Percentiles rank a stretch among this genome's conserved stretches.
phyloP scores from a whole-genome alignment of 2,329 filamentous ascomycete genomes.

The Xylaria sp. region DNA sequence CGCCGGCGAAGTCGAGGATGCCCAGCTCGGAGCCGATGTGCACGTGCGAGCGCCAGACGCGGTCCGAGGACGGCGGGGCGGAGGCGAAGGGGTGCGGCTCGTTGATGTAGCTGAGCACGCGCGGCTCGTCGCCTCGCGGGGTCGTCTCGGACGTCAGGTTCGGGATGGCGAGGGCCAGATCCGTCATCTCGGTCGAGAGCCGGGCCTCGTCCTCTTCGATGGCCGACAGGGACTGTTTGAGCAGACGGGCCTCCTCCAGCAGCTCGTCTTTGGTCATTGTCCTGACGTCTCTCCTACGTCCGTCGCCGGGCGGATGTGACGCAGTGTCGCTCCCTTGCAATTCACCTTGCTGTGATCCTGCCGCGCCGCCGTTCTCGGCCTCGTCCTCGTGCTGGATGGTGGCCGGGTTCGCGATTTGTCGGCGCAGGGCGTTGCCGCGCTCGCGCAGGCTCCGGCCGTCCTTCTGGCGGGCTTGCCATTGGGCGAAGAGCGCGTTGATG shows the following conservation, averaged over 20 bases:
- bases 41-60: conserved; percentile 78
- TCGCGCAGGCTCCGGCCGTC: conserved; percentile 71
- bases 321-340: conserved; percentile 28
- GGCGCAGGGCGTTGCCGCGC: conserved; percentile 72
- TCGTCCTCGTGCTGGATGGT: conserved; percentile 57
- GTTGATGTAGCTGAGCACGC: conserved; percentile 82
- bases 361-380: conserved; percentile 45
- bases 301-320: conserved; percentile 34
- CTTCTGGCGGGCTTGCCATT: conserved; percentile 69
- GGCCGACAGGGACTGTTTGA: conserved; percentile 70
- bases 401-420: conserved; percentile 64
- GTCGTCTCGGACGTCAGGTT: conserved; percentile 85
- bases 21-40: conserved; percentile 87
- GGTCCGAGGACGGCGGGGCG: conserved; percentile 49
- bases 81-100: conserved; percentile 62
- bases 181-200: conserved; percentile 73
- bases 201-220: conserved; percentile 71
- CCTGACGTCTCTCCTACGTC: conserved; percentile 47
- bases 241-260: conserved; percentile 68
- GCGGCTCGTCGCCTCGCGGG: conserved; percentile 73
- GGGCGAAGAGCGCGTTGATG: conserved; percentile 65
- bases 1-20: conserved; percentile 88
- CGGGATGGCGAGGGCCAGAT: conserved; percentile 80
- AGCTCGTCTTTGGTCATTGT: conserved; percentile 60
- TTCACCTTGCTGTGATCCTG: neutral